A percentile compares a stretch with the other conserved stretches of the same genome.
phyloP scores from a whole-genome alignment of 805 yeast species.

The Starmerella apis region DNA sequence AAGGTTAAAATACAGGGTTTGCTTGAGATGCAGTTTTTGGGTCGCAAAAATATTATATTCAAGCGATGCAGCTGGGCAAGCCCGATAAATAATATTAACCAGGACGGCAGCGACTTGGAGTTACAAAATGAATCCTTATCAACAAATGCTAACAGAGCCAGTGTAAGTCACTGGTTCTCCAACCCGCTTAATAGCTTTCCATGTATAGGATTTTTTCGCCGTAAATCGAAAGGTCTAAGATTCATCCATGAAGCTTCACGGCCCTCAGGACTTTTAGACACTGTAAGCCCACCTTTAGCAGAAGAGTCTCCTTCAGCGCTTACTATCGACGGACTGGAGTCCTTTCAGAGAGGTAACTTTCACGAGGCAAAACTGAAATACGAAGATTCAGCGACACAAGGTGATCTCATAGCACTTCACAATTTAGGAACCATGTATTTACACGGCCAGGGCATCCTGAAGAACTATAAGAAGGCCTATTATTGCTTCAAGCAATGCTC shows the following conservation, averaged over 20 bases:
- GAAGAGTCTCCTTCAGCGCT: neutral
- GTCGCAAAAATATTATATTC: neutral
- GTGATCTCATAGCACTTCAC: constrained; percentile 19
- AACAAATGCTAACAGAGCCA: no score
- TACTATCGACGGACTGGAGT: neutral
- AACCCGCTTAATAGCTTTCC: no score
- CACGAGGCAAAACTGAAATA: constrained; percentile 10
- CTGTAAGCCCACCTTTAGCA: no score
- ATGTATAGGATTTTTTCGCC: no score
- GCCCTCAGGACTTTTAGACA: neutral
- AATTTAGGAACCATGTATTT: constrained; percentile 25
- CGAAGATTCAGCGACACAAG: constrained; percentile 11
- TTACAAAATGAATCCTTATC: no score
- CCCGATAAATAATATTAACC: neutral
- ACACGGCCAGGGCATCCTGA: constrained; percentile 23
- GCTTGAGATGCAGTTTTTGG: neutral
- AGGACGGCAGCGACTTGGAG: neutral
- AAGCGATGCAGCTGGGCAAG: neutral
- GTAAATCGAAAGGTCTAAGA: no score
- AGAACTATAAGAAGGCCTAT: constrained; percentile 12
- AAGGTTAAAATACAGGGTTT: no score
- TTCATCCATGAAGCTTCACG: no score
- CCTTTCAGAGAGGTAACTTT: constrained; percentile 5
- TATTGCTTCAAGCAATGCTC: constrained; percentile 17
- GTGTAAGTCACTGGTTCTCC: no score